Evolutionary conservation across 2,329 filamentous ascomycete genomes (phyloP).

Genomic region (Pseudocercospora macadamiae): DNA sequence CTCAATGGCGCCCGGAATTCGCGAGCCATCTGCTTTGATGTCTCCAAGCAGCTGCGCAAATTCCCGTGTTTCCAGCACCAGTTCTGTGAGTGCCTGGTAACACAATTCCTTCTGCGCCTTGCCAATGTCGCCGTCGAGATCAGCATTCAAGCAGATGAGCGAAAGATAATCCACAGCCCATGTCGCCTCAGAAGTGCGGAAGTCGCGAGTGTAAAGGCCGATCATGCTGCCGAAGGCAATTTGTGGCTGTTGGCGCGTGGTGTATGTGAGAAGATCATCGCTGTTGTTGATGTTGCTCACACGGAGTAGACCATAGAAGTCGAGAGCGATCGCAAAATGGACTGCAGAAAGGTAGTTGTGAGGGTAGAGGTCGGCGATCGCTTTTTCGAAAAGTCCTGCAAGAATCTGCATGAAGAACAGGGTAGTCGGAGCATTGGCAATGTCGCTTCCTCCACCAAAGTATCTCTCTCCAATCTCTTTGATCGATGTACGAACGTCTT

Average conservation of each 20-base stretch:
- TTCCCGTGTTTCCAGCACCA: constrained; percentile 94
- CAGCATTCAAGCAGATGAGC: constrained; percentile 87
- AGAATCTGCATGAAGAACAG: constrained; percentile 93
- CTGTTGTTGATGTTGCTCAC: constrained; percentile 78
- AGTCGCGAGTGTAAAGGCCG: constrained; percentile 93
- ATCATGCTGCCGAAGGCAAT: constrained; percentile 94
- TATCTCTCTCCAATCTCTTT: constrained; percentile 87
- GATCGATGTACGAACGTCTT: constrained; percentile 77
- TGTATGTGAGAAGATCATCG: constrained; percentile 69
- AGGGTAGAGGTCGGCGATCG: constrained; percentile 85
- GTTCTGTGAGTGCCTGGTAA: constrained; percentile 88
- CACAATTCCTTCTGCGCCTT: constrained; percentile 79
- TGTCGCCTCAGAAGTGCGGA: constrained; percentile 85
- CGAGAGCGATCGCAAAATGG: constrained; percentile 88
- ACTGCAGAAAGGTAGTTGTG: constrained; percentile 93
- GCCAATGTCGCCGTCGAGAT: constrained; percentile 73
- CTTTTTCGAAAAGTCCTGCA: constrained; percentile 91
- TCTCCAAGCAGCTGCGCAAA: constrained; percentile 94
- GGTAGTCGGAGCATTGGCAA: constrained; percentile 78
- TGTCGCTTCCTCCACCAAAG: constrained; percentile 82
- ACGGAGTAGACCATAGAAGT: constrained; percentile 85
- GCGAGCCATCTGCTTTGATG: constrained; percentile 80
- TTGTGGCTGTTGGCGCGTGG: constrained; percentile 71
- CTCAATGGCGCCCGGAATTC: constrained; percentile 86
- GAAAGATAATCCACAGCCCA: constrained; percentile 92